Base-by-base conservation (phyloP, 306 rosid species). In the Rosa chinensis region DNA sequence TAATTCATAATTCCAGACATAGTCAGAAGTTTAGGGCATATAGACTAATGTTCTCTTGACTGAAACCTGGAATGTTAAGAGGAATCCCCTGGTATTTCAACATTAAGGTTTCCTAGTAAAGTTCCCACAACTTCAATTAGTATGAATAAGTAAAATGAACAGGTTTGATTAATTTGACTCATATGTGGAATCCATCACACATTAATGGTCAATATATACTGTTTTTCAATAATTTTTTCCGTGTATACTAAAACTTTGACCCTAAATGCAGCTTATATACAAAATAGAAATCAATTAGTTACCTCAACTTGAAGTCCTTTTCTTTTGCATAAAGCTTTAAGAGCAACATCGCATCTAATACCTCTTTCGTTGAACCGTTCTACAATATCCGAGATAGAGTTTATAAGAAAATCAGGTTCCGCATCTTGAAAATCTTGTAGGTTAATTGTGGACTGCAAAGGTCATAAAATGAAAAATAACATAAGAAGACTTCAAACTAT, bases 301-400 rank as follows among this genome's bases (percentile, higher is more conserved):
- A 92, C 99, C 99, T 92, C 95, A 68, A 78, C 87, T 69, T 84
- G 84, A 79, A 94, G 97, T 42, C 99, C 97, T 78, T 89, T 94
- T 92, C 89, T 94, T 87, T 84, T 94, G 94, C 99, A 94, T 79
- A 94, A 89, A 64, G 88, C 90, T 86, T 87, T 89, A 75, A 94
- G 87, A 79, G 93, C 95, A 77, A 72, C 89, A 78, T 87, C 72
- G 56, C 84, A 87, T 74, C 86, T 84, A 75, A 88, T 83, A 42
- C 89, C 89, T 61, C 78, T 87, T 74, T 42, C 82, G 68, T 78
- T 84, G 82, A 88, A 82, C 80, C 35, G 87, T 59, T 92, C 92
- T 83, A 92, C 80, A 77, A 94, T 86, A 79, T 77, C 90, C 44
- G 66, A 81, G 69, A 86, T 75, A 70, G 92, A 84, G 83, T 85